A percentile compares a stretch with the other conserved stretches of the same genome.
Evolutionary conservation across 2,329 filamentous ascomycete genomes (phyloP).

Genomic region (Dryadomyces quercivorus): DNA sequence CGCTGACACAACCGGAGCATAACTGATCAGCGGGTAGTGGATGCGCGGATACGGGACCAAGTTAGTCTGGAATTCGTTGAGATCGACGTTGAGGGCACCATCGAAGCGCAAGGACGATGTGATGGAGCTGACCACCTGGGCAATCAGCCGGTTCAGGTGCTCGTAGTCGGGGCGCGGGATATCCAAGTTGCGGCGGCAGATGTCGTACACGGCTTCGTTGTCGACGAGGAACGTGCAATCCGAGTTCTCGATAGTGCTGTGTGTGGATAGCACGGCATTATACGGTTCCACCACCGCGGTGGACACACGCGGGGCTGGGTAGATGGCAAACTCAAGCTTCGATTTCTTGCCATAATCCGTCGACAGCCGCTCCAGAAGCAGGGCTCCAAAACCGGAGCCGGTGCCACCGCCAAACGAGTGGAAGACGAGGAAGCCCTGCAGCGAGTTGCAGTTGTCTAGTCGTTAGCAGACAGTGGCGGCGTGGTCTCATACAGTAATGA

Average conservation of each 20-base stretch:
- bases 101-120: conserved; percentile 62
- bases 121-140: conserved; percentile 64
- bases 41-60: conserved; percentile 63
- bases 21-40: conserved; percentile 63
- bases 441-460: conserved; percentile 58
- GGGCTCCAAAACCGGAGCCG: conserved; percentile 60
- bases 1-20: conserved; percentile 58
- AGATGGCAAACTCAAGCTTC: conserved; percentile 64
- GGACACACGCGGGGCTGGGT: conserved; percentile 57
- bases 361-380: conserved; percentile 60
- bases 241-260: conserved; percentile 68
- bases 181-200: conserved; percentile 60
- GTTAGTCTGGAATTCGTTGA: conserved; percentile 72
- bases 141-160: conserved; percentile 61
- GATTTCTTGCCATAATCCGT: conserved; percentile 66
- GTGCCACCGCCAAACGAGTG: conserved; percentile 65
- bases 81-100: conserved; percentile 59
- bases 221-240: conserved; percentile 69
- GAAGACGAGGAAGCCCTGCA: conserved; percentile 64
- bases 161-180: conserved; percentile 57
- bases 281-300: conserved; percentile 63
- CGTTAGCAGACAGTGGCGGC: not conserved
- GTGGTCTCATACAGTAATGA: not conserved
- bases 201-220: conserved; percentile 65
- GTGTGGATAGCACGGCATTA: conserved; percentile 61